Percentiles rank a stretch among this genome's conserved stretches.
Conservation (phyloP, 2,329 filamentous ascomycete genomes). For the Hymenoscyphus linearis region DNA sequence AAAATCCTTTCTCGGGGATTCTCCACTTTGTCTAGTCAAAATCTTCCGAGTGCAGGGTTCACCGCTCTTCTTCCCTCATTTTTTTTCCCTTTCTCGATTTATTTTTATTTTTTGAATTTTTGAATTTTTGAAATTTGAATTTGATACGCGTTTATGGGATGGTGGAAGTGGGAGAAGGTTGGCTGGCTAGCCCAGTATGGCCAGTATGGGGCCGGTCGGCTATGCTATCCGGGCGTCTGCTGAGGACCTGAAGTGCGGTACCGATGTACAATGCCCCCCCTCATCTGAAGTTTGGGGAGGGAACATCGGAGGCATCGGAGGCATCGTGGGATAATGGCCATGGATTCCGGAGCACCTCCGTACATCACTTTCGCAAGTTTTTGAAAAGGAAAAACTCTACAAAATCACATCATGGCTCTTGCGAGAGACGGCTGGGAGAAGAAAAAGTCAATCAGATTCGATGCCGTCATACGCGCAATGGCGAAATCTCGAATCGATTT, state of each 20-base stretch:
- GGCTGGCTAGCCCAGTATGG: too few relatives aligned
- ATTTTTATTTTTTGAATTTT: not conserved
- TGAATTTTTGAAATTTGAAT: not conserved
- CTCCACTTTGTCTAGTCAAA: not conserved
- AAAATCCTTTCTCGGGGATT: constrained; percentile 13
- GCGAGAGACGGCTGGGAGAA: not conserved
- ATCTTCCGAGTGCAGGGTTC: constrained; percentile 16
- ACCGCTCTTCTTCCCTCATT: too few relatives aligned
- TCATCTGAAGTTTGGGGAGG: not conserved
- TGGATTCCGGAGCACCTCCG: too few relatives aligned
- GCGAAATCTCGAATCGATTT: not conserved
- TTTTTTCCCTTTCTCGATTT: too few relatives aligned
- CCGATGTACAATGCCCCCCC: constrained; percentile 9
- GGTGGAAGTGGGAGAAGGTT: not conserved
- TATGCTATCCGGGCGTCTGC: not conserved
- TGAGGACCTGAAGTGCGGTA: too few relatives aligned
- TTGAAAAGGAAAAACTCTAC: constrained; percentile 2
- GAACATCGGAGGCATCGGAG: too few relatives aligned
- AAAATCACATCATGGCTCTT: constrained; percentile 3
- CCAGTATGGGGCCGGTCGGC: not conserved
- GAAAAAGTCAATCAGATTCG: constrained; percentile 12
- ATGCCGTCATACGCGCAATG: constrained; percentile 24
- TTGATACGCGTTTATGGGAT: not conserved
- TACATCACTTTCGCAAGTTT: not conserved
- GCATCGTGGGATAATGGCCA: too few relatives aligned